Conservation (phyloP, 352 stramenopile genomes). For the Lagenidium sp. region DNA sequence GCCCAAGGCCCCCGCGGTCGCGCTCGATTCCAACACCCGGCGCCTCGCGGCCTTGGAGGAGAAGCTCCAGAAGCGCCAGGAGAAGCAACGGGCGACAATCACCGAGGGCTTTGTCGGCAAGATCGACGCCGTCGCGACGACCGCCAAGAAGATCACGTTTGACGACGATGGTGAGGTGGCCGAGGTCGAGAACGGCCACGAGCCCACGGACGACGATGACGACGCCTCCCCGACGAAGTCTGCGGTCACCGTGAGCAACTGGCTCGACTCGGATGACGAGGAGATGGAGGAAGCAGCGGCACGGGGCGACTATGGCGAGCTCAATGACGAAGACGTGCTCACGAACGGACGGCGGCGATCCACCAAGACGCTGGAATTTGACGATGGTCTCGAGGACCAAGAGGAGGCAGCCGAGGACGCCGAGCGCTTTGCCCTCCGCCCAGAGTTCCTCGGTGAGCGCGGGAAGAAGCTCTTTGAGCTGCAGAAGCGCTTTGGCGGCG, state of each 20-base stretch:
- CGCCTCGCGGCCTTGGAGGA: conserved; percentile 49
- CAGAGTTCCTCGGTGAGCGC: conserved; percentile 58
- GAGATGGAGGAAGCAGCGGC: conserved; percentile 18
- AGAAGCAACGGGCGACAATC: conserved; percentile 24
- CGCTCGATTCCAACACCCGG: conserved; percentile 24
- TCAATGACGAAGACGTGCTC: conserved; percentile 14
- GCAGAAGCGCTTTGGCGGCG: conserved; percentile 70
- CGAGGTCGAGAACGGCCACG: conserved; percentile 17
- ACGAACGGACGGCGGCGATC: neutral
- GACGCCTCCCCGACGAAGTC: conserved; percentile 3
- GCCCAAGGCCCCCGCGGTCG: conserved; percentile 1
- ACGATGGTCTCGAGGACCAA: conserved; percentile 16
- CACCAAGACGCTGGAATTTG: conserved; percentile 37
- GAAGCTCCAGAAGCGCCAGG: conserved; percentile 16
- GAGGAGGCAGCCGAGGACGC: conserved; percentile 19
- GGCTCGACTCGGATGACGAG: conserved; percentile 53
- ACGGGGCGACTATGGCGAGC: conserved; percentile 7
- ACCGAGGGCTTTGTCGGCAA: conserved; percentile 14
- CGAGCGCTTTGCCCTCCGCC: conserved; percentile 45
- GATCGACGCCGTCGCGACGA: conserved; percentile 21
- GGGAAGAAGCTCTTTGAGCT: conserved; percentile 76
- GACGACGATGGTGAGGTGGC: conserved; percentile 55
- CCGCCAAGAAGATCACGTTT: conserved; percentile 67
- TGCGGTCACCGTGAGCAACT: conserved; percentile 22
- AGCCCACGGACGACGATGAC: conserved; percentile 6